Percentiles rank a stretch among this genome's conserved stretches.
phyloP scores from a whole-genome alignment of 2,329 filamentous ascomycete genomes.

The Akanthomyces muscarius region DNA sequence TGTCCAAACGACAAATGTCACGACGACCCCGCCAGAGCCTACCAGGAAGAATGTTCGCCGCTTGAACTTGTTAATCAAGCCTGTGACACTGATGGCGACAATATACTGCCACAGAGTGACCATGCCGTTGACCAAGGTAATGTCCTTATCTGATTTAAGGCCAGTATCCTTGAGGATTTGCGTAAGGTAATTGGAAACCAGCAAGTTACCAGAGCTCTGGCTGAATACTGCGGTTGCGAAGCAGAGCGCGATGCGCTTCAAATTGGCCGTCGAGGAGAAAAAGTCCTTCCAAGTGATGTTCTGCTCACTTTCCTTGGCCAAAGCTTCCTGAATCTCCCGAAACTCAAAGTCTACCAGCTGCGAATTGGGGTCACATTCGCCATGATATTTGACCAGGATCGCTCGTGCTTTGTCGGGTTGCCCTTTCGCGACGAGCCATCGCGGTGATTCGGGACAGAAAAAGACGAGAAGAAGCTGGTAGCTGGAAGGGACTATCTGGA shows the following conservation, averaged over 20 bases:
- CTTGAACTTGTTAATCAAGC: slow-evolving; percentile 35
- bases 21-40: slow-evolving; percentile 35
- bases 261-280: slow-evolving; percentile 35
- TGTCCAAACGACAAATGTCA: slow-evolving; percentile 39
- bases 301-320: slow-evolving; percentile 37
- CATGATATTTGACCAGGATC: slow-evolving; percentile 50
- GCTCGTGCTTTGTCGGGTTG: slow-evolving; percentile 45
- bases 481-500: slow-evolving; percentile 44
- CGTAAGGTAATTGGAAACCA: slow-evolving; percentile 41
- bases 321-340: slow-evolving; percentile 47
- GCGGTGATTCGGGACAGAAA: slow-evolving; percentile 56
- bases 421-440: slow-evolving; percentile 53
- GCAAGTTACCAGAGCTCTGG: slow-evolving; percentile 38
- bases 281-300: slow-evolving; percentile 42
- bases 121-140: slow-evolving; percentile 40
- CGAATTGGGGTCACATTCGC: slow-evolving; percentile 40
- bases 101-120: slow-evolving; percentile 41
- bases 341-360: slow-evolving; percentile 45
- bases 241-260: slow-evolving; percentile 38
- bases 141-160: slow-evolving; percentile 34
- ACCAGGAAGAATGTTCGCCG: slow-evolving; percentile 37
- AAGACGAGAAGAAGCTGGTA: slow-evolving; percentile 42
- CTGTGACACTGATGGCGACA: slow-evolving; percentile 35
- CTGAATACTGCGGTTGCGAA: slow-evolving; percentile 38
- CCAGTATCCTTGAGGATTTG: slow-evolving; percentile 38